Evolutionary conservation across 2,329 filamentous ascomycete species (phyloP).

Genomic region (Fusarium oxysporum): DNA sequence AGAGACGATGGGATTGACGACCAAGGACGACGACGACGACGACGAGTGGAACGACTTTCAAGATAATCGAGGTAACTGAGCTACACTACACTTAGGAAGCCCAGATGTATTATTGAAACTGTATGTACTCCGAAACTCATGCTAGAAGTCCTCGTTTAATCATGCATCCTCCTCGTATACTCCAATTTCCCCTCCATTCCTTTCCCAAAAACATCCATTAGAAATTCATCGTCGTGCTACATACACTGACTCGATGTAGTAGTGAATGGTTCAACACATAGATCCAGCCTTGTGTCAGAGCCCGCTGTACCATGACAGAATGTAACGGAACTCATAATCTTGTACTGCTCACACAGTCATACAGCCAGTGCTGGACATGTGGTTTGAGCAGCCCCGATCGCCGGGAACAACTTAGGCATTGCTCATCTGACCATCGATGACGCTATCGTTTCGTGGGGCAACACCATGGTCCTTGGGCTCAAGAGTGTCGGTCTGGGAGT

Average conservation of each 20-base stretch:
- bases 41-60: constrained; percentile 23
- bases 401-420: constrained; percentile 1
- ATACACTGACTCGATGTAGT: constrained; percentile 31
- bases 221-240: constrained; percentile 13
- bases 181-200: not conserved
- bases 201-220: not conserved
- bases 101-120: constrained; percentile 10
- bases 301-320: constrained; percentile 12
- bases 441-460: constrained; percentile 37
- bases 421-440: constrained; percentile 37
- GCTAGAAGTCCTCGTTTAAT: constrained; percentile 16
- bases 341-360: constrained; percentile 11
- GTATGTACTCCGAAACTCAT: constrained; percentile 12
- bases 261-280: constrained; percentile 6
- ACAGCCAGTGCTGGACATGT: constrained; percentile 9
- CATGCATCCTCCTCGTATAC: constrained; percentile 5
- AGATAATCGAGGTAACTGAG: constrained; percentile 15
- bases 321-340: constrained; percentile 7
- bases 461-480: constrained; percentile 22
- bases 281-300: constrained; percentile 24
- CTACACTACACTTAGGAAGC: not conserved
- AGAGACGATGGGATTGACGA: constrained; percentile 10
- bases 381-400: not conserved
- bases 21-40: constrained; percentile 10
- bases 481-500: constrained; percentile 34